A percentile compares a stretch with the other conserved stretches of the same genome.
phyloP scores from a whole-genome alignment of 495 filamentous ascomycete genomes.

The Filosporella fistucella region DNA sequence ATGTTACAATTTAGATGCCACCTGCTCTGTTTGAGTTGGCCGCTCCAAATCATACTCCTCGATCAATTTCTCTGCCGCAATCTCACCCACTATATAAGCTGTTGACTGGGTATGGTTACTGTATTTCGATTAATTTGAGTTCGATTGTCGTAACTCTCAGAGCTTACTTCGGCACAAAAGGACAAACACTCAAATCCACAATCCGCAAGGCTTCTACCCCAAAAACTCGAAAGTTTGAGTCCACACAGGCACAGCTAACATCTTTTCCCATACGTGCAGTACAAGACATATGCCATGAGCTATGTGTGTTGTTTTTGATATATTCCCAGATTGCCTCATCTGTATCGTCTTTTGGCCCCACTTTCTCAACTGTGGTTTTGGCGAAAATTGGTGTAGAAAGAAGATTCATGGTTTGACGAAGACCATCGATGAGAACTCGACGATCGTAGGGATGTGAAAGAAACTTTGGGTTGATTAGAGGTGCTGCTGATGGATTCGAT shows the following conservation, averaged over 20 bases:
- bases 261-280: background rate
- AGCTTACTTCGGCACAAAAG: background rate
- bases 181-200: constrained; percentile 3
- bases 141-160: background rate
- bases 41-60: constrained; percentile 30
- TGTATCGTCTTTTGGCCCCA: background rate
- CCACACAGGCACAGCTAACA: background rate
- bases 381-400: background rate
- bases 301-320: background rate
- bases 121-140: background rate
- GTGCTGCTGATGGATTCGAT: background rate
- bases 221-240: background rate
- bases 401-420: background rate
- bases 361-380: background rate
- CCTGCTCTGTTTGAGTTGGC: too few species aligned
- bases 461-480: background rate
- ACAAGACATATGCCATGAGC: constrained; percentile 2
- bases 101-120: constrained; percentile 34
- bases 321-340: constrained; percentile 1
- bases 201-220: background rate
- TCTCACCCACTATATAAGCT: constrained; percentile 34
- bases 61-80: constrained; percentile 38
- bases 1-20: too few species aligned
- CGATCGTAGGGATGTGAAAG: background rate
- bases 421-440: background rate